Conservation (phyloP, 106 monocot genomes). For the Amphibolis antarctica region DNA sequence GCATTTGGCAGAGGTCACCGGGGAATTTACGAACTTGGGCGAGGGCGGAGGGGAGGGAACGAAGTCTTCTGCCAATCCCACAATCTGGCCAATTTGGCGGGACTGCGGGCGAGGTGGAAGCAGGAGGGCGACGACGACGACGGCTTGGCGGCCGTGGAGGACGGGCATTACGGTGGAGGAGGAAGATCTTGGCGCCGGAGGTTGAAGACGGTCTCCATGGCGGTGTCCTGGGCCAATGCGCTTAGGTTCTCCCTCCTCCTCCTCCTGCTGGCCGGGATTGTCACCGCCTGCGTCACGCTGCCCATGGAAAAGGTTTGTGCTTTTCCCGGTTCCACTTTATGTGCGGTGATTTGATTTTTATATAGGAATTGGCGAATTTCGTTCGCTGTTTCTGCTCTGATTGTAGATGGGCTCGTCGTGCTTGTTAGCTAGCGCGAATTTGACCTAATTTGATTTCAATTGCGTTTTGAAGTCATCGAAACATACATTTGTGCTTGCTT, state of each 20-base stretch:
- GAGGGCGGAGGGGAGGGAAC: no score
- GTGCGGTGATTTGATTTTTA: background rate
- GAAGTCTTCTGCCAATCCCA: background rate
- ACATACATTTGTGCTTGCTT: no score
- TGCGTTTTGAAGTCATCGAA: no score
- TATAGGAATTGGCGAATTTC: background rate
- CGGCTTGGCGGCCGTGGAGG: background rate
- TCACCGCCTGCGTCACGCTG: conserved; percentile 49
- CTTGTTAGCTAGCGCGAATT: no score
- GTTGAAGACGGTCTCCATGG: conserved; percentile 36
- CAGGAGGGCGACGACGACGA: conserved; percentile 1
- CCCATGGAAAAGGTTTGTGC: conserved; percentile 50
- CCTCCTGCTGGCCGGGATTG: conserved; percentile 46
- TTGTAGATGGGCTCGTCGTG: no score
- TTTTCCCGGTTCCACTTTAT: background rate
- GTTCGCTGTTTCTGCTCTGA: background rate
- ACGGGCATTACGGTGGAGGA: conserved; percentile 20
- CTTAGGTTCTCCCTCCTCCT: conserved; percentile 50
- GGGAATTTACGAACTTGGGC: no score
- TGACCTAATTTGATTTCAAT: no score
- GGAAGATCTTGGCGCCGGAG: conserved; percentile 63
- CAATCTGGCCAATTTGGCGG: conserved; percentile 1
- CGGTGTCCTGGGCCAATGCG: conserved; percentile 40
- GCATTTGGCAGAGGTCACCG: no score
- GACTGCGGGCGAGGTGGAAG: conserved; percentile 6